phyloP scores from a whole-genome alignment of 306 rosid genomes.

The Mucuna pruriens region DNA sequence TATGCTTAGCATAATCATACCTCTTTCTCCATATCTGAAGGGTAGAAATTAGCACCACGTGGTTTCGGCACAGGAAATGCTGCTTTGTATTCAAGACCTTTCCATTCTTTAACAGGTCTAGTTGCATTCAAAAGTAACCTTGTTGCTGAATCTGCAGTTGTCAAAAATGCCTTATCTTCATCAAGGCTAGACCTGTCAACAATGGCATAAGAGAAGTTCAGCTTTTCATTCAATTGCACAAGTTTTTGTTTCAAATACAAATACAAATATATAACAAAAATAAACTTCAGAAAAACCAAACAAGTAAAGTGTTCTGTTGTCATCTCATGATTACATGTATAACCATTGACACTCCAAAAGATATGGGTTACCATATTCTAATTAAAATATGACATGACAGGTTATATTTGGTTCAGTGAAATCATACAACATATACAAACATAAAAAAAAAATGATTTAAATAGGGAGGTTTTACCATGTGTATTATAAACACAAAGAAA shows the following conservation, averaged over 20 bases:
- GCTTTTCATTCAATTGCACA: no score
- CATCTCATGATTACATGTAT: no score
- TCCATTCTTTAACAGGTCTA: constrained; percentile 65
- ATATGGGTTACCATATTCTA: no score
- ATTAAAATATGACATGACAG: no score
- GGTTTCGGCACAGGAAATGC: constrained; percentile 84
- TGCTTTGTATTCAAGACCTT: constrained; percentile 83
- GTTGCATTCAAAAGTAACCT: constrained; percentile 73
- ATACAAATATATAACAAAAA: no score
- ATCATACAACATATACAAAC: not conserved
- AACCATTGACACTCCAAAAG: no score
- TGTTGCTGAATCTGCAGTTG: constrained; percentile 83
- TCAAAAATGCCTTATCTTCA: constrained; percentile 79
- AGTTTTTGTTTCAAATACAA: no score
- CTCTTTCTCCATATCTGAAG: constrained; percentile 93
- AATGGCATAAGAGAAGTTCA: no score
- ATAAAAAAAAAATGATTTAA: not conserved
- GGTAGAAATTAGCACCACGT: constrained; percentile 93
- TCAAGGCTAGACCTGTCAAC: constrained; percentile 78
- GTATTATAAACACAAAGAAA: constrained; percentile 1
- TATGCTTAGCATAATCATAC: constrained; percentile 47
- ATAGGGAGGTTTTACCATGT: not conserved
- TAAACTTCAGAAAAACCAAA: no score
- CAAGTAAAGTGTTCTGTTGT: no score
- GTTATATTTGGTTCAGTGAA: no score